Evolutionary conservation across 106 monocot genomes (phyloP).

Genomic region (Apostasia ramifera): DNA sequence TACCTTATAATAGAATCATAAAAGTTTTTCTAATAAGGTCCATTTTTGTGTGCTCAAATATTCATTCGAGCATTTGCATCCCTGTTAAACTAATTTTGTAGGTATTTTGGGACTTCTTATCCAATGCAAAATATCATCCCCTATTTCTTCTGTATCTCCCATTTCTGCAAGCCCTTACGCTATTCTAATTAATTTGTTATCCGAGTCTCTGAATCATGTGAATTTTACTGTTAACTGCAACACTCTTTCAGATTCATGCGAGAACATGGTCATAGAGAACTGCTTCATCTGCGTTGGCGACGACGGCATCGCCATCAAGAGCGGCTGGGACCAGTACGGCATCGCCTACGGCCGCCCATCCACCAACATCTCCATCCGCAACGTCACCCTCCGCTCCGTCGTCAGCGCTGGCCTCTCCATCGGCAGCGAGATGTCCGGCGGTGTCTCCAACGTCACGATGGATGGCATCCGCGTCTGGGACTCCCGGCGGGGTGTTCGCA

Average conservation of each 20-base stretch:
- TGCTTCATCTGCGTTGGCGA: slow-evolving; percentile 66
- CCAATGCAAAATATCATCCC: too few species aligned
- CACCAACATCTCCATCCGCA: slow-evolving; percentile 50
- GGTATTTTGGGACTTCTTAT: too few species aligned
- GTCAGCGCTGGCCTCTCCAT: slow-evolving; percentile 83
- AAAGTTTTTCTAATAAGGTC: too few species aligned
- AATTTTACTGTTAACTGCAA: too few species aligned
- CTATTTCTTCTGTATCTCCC: too few species aligned
- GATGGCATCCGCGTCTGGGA: slow-evolving; percentile 57
- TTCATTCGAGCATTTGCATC: too few species aligned
- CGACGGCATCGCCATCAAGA: slow-evolving; percentile 83
- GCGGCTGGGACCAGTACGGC: slow-evolving; percentile 86
- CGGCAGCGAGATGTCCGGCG: slow-evolving; percentile 98
- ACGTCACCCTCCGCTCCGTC: slow-evolving; percentile 49
- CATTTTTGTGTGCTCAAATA: too few species aligned
- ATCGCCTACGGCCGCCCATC: slow-evolving; percentile 57
- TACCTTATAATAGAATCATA: too few species aligned
- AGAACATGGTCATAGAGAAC: slow-evolving; percentile 55
- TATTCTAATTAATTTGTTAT: too few species aligned
- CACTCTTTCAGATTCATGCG: slow-evolving; percentile 47
- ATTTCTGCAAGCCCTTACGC: too few species aligned
- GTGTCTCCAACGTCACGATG: slow-evolving; percentile 57
- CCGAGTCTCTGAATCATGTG: too few species aligned
- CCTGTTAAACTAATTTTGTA: too few species aligned
- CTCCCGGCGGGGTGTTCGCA: slow-evolving; percentile 55